Base-by-base conservation (phyloP, 2,329 filamentous ascomycete genomes). In the Drechslerella coelobrocha region DNA sequence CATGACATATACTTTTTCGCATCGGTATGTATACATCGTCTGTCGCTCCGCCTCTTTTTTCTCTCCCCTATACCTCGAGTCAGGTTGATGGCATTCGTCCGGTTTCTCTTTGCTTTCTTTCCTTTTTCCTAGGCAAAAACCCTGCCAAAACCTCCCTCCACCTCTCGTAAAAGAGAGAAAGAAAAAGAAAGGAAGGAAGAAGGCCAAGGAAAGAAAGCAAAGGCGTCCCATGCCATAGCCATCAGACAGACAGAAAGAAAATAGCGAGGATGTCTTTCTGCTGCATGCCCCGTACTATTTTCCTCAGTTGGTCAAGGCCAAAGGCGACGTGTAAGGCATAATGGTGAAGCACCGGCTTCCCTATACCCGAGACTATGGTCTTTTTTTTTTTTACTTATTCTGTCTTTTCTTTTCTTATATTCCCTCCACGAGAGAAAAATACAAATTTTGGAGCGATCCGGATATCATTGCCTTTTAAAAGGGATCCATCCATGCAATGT, bases 381-480 rank as follows among this genome's bases (percentile, higher is more conserved):
- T 41, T 41, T 41, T 5, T 41, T 41, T 14, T 41, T 9, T 6
- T 45, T 45, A 21, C 19, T 19, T 45, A 14, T 39, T 39, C 12
- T 39, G 12, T 39, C 17, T 5, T 5, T 14, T 39, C 17, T 39
- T 39, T 5, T 39, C 17, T 39, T 39, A 4, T 39, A 14, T 39
- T 39, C 12, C 4, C 12, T 45, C 17, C 29, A 6, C 29, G 6
- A 31, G 12, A 31, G 12, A 12, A 31, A 31, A 31, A 31, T 12
- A 31, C 29, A 6, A 14, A 37, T 19, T 12, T 31, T 53, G 14
- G 12, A 37, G 27, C 24, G 41, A 47, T 29, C 55, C 50, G 55
- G 55, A 68, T 55, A 60, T 48, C 54, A 51, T 48, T 68, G 37
- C 53, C 53, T 24, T 53, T 53, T 59, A n/a, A 34, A 63, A 24